phyloP scores from a whole-genome alignment of 495 filamentous ascomycete genomes.

The Aspergillus coremiiformis region DNA sequence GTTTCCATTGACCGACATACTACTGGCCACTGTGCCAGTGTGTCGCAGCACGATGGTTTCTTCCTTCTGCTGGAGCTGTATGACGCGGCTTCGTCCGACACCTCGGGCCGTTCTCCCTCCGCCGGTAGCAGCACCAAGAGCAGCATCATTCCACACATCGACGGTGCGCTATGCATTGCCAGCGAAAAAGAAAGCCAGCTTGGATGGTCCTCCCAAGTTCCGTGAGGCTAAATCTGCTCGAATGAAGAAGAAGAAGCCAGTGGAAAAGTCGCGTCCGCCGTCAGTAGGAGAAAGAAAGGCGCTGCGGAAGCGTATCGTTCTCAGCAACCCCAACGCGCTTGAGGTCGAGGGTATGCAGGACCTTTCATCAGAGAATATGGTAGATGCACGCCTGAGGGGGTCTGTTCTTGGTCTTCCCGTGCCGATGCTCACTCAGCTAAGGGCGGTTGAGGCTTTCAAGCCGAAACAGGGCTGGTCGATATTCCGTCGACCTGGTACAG shows the following conservation, averaged over 20 bases:
- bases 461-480: slow-evolving; percentile 80
- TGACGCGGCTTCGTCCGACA: slow-evolving; percentile 45
- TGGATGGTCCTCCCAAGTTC: slow-evolving; percentile 24
- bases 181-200: slow-evolving; percentile 30
- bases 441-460: slow-evolving; percentile 82
- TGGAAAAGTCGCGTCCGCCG: slow-evolving; percentile 44
- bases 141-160: slow-evolving; percentile 42
- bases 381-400: slow-evolving; percentile 48
- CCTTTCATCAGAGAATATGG: slow-evolving; percentile 48
- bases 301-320: slow-evolving; percentile 75
- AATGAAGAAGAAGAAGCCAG: slow-evolving; percentile 41
- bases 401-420: slow-evolving; percentile 62
- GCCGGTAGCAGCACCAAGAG: slow-evolving; percentile 28
- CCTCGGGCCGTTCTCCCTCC: slow-evolving; percentile 37
- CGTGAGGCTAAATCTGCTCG: slow-evolving; percentile 35
- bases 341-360: slow-evolving; percentile 58
- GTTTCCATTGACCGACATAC: slow-evolving; percentile 28
- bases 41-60: slow-evolving; percentile 51
- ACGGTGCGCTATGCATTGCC: slow-evolving; percentile 32
- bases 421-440: slow-evolving; percentile 67
- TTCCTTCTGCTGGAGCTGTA: slow-evolving; percentile 60
- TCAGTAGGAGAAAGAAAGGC: slow-evolving; percentile 75
- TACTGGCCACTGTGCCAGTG: slow-evolving; percentile 34
- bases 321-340: slow-evolving; percentile 90
- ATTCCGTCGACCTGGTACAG: slow-evolving; percentile 69